Conservation (phyloP, 116 monocot species). For the Posidonia oceanica region DNA sequence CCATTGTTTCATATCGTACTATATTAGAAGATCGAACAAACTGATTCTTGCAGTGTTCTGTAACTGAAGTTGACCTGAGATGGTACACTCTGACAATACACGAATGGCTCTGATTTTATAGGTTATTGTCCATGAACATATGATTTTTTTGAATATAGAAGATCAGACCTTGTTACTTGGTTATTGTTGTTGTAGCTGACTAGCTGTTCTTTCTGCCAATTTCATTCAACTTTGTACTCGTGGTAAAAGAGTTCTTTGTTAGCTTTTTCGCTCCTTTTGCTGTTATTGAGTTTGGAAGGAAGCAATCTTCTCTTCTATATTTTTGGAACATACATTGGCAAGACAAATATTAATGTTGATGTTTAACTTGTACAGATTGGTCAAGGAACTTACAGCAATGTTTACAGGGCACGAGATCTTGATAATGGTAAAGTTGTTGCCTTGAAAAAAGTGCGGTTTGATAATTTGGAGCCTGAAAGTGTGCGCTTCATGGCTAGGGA, state of each 20-base stretch:
- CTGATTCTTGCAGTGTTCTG: neutral
- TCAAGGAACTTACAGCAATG: slow-evolving; percentile 58
- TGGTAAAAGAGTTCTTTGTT: neutral
- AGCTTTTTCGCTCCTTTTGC: neutral
- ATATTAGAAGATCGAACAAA: neutral
- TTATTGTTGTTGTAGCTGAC: too few relatives aligned
- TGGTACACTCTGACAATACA: too few relatives aligned
- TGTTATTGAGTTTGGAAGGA: neutral
- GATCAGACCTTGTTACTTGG: too few relatives aligned
- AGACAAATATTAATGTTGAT: neutral
- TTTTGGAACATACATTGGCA: neutral
- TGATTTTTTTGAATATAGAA: too few relatives aligned
- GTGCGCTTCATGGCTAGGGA: slow-evolving; percentile 60
- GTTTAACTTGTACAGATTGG: slow-evolving; percentile 34
- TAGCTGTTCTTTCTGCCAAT: too few relatives aligned
- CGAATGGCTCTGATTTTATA: too few relatives aligned
- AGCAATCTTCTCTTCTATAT: too few relatives aligned
- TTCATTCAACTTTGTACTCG: neutral
- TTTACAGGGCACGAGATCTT: slow-evolving; percentile 49
- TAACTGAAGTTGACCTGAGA: too few relatives aligned
- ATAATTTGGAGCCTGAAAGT: slow-evolving; percentile 56
- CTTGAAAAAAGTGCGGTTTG: slow-evolving; percentile 52
- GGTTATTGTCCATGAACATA: too few relatives aligned
- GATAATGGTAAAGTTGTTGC: slow-evolving; percentile 47
- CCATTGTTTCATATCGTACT: neutral